phyloP scores from a whole-genome alignment of 1,139 yeast genomes.

The Magnusiomyces tetraspermus region DNA sequence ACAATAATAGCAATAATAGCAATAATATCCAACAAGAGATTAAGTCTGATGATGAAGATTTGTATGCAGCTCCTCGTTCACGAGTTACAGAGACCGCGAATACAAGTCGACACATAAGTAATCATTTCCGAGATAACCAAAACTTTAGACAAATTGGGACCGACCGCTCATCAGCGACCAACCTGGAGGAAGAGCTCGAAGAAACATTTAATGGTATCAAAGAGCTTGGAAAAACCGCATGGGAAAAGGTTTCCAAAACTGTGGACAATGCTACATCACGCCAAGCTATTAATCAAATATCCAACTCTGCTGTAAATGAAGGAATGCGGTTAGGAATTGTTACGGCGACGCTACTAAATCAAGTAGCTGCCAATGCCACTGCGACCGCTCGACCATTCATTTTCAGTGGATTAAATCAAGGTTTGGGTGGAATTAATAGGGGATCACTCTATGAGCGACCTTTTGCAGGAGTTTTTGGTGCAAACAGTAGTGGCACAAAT shows the following conservation, averaged over 20 bases:
- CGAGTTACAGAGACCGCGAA: too few species aligned
- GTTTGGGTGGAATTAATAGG: not conserved
- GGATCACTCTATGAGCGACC: too few species aligned
- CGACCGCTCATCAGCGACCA: not conserved
- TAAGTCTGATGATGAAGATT: not conserved
- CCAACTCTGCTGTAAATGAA: not conserved
- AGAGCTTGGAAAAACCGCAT: not conserved
- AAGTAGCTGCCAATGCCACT: constrained; percentile 3
- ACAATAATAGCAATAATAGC: not conserved
- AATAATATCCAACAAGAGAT: too few species aligned
- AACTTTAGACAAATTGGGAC: too few species aligned
- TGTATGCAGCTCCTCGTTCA: not conserved
- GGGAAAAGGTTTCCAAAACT: not conserved
- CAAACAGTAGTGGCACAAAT: too few species aligned
- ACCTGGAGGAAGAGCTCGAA: not conserved
- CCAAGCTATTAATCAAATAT: not conserved
- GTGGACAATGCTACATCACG: not conserved
- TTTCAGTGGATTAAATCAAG: not conserved
- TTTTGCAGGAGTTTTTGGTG: not conserved
- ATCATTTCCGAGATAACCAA: too few species aligned
- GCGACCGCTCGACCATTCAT: not conserved
- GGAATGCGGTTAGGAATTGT: constrained; percentile 2
- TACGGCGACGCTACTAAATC: constrained; percentile 1
- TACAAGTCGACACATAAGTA: too few species aligned
- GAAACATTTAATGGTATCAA: constrained; percentile 1